These are phyloP conservation scores for Lecanicillium sp. DNA, from an alignment of 2,329 filamentous ascomycete species.

Conservation along the genomic window DNA sequence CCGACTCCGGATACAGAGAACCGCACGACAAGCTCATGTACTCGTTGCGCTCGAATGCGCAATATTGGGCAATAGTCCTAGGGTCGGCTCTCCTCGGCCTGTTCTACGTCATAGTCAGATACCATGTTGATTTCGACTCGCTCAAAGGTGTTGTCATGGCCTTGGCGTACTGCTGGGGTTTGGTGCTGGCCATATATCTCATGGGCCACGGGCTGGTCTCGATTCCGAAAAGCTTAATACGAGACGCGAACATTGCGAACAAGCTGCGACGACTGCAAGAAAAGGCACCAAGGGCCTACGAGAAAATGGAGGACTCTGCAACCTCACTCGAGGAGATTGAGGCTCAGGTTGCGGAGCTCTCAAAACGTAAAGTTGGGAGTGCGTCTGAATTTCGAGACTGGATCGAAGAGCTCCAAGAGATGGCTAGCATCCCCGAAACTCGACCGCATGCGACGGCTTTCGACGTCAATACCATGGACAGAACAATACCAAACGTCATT, in stretches of 20 bases:
- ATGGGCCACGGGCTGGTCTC: conserved; percentile 97
- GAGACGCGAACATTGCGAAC: conserved; percentile 69
- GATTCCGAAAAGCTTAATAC: conserved; percentile 74
- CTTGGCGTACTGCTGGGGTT: conserved; percentile 86
- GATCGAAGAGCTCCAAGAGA: conserved; percentile 90
- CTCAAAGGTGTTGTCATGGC: conserved; percentile 88
- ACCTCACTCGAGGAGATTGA: conserved; percentile 76
- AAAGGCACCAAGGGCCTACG: conserved; percentile 74
- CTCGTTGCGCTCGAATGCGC: conserved; percentile 78
- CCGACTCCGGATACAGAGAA: conserved; percentile 88
- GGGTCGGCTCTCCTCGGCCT: conserved; percentile 64
- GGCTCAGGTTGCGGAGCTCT: conserved; percentile 70
- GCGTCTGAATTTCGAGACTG: conserved; percentile 76
- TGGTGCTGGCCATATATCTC: conserved; percentile 87
- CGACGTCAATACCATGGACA: conserved; percentile 36
- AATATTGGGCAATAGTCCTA: conserved; percentile 79
- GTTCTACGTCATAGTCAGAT: conserved; percentile 75
- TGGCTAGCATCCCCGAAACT: conserved; percentile 61
- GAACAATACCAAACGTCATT: conserved; percentile 68
- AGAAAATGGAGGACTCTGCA: conserved; percentile 80
- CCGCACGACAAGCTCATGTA: conserved; percentile 75
- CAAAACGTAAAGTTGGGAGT: conserved; percentile 72
- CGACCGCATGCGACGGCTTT: conserved; percentile 38
- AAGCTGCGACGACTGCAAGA: conserved; percentile 69
- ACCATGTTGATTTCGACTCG: conserved; percentile 64